Conservation (phyloP, 148 eudicot species). For the Vaccinium corymbosum region DNA sequence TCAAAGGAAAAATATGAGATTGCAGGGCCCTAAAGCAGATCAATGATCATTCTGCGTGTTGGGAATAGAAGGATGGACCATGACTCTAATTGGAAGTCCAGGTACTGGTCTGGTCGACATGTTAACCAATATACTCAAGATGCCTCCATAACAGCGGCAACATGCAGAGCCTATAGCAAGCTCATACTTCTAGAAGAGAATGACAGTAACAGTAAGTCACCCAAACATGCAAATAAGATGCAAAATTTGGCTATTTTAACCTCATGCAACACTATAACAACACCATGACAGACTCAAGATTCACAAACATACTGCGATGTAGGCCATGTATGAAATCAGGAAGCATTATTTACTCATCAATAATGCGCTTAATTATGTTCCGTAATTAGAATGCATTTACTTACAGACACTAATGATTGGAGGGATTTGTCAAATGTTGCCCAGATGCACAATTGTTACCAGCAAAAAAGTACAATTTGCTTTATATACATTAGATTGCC, state of each 20-base stretch:
- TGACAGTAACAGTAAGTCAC: not conserved
- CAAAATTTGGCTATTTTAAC: not conserved
- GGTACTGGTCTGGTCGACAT: not conserved
- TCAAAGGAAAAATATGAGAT: not conserved
- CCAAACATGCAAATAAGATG: not conserved
- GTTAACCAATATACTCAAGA: not conserved
- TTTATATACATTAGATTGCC: not conserved
- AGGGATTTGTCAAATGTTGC: not conserved
- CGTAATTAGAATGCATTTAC: not conserved
- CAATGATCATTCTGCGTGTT: not conserved
- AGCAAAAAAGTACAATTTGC: not conserved
- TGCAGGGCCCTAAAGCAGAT: not conserved
- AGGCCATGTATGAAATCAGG: conserved; percentile 1
- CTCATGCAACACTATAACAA: not conserved
- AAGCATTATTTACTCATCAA: not conserved
- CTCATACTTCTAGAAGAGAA: not conserved
- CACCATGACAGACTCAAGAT: not conserved
- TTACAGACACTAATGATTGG: not conserved
- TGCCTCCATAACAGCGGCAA: not conserved
- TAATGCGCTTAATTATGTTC: not conserved
- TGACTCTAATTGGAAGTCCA: not conserved
- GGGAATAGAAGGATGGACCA: not conserved
- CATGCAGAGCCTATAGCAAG: not conserved
- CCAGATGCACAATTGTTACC: not conserved
- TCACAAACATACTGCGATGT: not conserved